phyloP scores from a whole-genome alignment of 2,329 filamentous ascomycete genomes.

The Tolypocladium inflatum region DNA sequence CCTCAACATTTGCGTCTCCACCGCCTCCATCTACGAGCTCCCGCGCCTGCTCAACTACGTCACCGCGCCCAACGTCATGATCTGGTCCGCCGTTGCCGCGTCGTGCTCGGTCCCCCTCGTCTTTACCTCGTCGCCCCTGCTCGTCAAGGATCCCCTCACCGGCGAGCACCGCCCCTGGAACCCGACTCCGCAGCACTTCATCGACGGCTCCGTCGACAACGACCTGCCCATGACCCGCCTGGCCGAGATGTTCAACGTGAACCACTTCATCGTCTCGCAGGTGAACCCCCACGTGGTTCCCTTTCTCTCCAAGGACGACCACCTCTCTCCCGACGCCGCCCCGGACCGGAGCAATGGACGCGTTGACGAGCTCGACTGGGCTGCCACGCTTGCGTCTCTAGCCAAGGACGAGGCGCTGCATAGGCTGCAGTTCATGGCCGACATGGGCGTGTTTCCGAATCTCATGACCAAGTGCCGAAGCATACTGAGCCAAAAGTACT shows the following conservation, averaged over 20 bases:
- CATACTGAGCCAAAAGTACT: constrained; percentile 83
- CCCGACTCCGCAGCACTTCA: constrained; percentile 74
- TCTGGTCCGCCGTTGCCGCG: constrained; percentile 94
- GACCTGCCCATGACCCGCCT: constrained; percentile 86
- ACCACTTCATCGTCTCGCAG: constrained; percentile 95
- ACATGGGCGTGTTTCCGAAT: constrained; percentile 73
- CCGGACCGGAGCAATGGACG: constrained; percentile 14
- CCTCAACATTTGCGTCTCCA: constrained; percentile 89
- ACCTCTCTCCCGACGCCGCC: constrained; percentile 28
- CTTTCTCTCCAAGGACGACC: constrained; percentile 70
- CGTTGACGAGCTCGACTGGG: constrained; percentile 42
- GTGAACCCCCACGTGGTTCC: constrained; percentile 91
- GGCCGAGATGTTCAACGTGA: constrained; percentile 95
- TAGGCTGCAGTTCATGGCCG: constrained; percentile 68
- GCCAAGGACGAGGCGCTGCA: constrained; percentile 75
- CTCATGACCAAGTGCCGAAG: constrained; percentile 69
- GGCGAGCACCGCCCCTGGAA: constrained; percentile 76
- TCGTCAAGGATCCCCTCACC: constrained; percentile 77
- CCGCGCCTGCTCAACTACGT: constrained; percentile 85
- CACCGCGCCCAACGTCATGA: constrained; percentile 86
- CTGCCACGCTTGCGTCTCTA: constrained; percentile 59
- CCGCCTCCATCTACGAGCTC: constrained; percentile 76
- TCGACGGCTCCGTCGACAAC: constrained; percentile 91
- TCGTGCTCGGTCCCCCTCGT: constrained; percentile 88
- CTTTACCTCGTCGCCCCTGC: constrained; percentile 68